phyloP scores from a whole-genome alignment of 2,329 filamentous ascomycete species.

The Colletotrichum coccodes region DNA sequence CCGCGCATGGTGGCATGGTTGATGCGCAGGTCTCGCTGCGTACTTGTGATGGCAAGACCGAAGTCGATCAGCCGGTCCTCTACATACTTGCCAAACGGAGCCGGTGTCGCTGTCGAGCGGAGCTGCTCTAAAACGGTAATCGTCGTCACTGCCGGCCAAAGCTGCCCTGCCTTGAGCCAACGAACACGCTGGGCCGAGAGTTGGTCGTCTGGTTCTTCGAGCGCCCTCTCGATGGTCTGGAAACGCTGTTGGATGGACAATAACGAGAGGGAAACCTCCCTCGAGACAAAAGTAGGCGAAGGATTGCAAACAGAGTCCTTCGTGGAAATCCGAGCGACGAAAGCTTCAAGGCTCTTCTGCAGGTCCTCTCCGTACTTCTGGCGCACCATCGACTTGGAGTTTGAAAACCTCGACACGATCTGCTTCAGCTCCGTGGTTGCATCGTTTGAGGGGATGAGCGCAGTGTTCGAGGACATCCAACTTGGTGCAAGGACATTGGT shows the following conservation, averaged over 20 bases:
- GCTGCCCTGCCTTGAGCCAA: slow-evolving; percentile 53
- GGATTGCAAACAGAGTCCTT: background rate
- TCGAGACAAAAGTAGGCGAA: background rate
- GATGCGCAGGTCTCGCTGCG: slow-evolving; percentile 58
- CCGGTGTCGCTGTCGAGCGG: slow-evolving; percentile 41
- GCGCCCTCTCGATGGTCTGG: background rate
- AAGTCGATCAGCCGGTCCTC: slow-evolving; percentile 53
- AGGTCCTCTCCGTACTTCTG: slow-evolving; percentile 48
- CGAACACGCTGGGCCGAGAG: slow-evolving; percentile 35
- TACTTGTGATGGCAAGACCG: slow-evolving; percentile 52
- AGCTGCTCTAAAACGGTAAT: slow-evolving; percentile 59
- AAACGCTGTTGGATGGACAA: slow-evolving; percentile 2
- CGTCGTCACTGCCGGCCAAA: slow-evolving; percentile 58
- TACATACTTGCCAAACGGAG: slow-evolving; percentile 45
- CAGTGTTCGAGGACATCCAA: slow-evolving; percentile 25
- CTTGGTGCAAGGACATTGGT: slow-evolving; percentile 26
- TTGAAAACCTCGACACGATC: slow-evolving; percentile 43
- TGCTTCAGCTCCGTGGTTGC: slow-evolving; percentile 34
- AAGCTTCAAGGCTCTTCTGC: slow-evolving; percentile 38
- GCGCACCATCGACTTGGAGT: slow-evolving; percentile 45
- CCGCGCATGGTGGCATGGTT: slow-evolving; percentile 40
- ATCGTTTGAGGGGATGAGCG: slow-evolving; percentile 6
- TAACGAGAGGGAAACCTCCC: background rate
- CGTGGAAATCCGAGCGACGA: slow-evolving; percentile 32
- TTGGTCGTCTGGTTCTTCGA: background rate